Base-by-base conservation (phyloP, 2,329 filamentous ascomycete species). In the Furcasterigmium furcatum region DNA sequence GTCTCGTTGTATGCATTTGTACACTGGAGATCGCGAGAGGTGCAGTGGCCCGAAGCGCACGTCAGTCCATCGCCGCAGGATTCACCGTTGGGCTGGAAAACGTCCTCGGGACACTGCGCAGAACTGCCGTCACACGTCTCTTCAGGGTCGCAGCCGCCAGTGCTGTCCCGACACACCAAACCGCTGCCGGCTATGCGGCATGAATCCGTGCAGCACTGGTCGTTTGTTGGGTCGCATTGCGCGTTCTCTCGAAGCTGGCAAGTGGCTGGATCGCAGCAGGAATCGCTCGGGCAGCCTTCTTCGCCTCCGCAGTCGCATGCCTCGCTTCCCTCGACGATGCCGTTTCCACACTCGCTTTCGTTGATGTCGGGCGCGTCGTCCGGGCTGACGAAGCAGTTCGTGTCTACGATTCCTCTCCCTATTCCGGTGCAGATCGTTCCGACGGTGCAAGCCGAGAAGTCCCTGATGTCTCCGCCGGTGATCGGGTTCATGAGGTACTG, bases 401-500 rank as follows among this genome's bases (percentile, higher is more conserved):
- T 82, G 44, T 86, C 85, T 58, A 94, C 83, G 43, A 80, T 84
- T 57, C 86, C 86, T 47, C 85, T 80, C 36, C 79, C 81, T 44
- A 96, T 74, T 9, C 87, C 88, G 8, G 85, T 85, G 67, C 91
- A 96, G 45, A 96, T 86, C 54, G 94, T 95, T 40, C 91, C 91
- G 46, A 96, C 75, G 3, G 83, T 85, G 66, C 91, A 96, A 2
- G 83, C 76, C 1, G 88, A 95, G 64, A 96, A 96, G 27, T 74
- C 70, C 0, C 76, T 83, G 58, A 95, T 86, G 34, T 80, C 77
- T 6, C 73, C 62, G 8, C 75, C 76, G 1, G 90, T 90, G 20
- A 84, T 88, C 0, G 91, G 91, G 60, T 96, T 95, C 91, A 96
- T 96, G 62, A 96, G 87, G 64, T 82, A 96, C 47, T 75, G 67